phyloP scores from a whole-genome alignment of 352 stramenopile genomes.

The Elongisporangium anandrum region DNA sequence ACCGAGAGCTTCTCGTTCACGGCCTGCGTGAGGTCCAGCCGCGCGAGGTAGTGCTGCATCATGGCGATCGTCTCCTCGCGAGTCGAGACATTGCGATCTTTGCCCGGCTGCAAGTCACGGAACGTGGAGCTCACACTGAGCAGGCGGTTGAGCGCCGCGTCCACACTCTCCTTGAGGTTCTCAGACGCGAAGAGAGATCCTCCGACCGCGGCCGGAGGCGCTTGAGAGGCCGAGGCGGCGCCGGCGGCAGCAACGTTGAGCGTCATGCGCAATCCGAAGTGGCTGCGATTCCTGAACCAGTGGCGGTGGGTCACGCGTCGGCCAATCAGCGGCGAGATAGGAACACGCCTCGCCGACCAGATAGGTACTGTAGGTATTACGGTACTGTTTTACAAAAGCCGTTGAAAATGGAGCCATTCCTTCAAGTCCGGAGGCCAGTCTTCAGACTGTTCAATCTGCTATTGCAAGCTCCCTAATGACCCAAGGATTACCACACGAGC shows the following conservation, averaged over 20 bases:
- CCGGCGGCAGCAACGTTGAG: not conserved
- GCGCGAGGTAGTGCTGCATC: slow-evolving; percentile 78
- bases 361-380: not conserved
- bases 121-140: slow-evolving; percentile 66
- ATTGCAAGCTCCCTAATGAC: too few relatives aligned
- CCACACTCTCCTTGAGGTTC: slow-evolving; percentile 17
- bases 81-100: slow-evolving; percentile 63
- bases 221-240: not conserved
- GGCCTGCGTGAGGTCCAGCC: slow-evolving; percentile 34
- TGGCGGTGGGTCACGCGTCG: not conserved
- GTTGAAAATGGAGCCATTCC: too few relatives aligned
- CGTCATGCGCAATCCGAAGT: not conserved
- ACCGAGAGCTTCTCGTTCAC: slow-evolving; percentile 60
- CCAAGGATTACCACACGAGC: too few relatives aligned
- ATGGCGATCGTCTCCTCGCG: slow-evolving; percentile 72
- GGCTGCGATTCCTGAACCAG: not conserved
- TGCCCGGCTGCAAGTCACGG: slow-evolving; percentile 59
- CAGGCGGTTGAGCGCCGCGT: slow-evolving; percentile 51
- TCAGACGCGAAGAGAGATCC: not conserved
- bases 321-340: slow-evolving; percentile 11
- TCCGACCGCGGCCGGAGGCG: not conserved
- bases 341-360: slow-evolving; percentile 5
- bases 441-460: too few relatives aligned
- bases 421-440: too few relatives aligned
- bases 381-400: not conserved